Evolutionary conservation across 106 monocot species (phyloP), one percentile per base, ranked within the genome.

Genomic region (Cymbidium sinense): DNA sequence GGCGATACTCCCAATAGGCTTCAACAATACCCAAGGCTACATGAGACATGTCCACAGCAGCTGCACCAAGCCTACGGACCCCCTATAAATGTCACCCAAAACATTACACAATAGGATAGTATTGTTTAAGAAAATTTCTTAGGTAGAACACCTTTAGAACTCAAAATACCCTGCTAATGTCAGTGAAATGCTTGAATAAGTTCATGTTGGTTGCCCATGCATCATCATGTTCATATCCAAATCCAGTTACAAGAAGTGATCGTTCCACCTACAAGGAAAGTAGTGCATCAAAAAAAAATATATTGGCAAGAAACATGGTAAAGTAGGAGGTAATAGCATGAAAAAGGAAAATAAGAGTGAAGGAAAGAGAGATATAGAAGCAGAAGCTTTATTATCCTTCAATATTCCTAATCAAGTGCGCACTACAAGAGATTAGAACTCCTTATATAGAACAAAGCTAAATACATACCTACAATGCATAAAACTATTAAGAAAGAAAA

Each of bases 141-240:
- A 15, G 33, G 58, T 15, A 71, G 9, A 64, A 79, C 27, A 58
- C 2, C 7, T 51, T 10, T 51, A 35, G 35, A 64, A 43, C 11
- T 74, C 17, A 35, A 79, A 50, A 19, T 87, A 98, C 98, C 82
- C 99, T 90, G 90, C 99, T 99, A 70, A 90, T 78, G 69, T 95
- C 99, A 25, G 99, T 99, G 50, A 90, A 99, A 34, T 99, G 81
- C 75, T 91, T 99, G 92, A 99, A 99, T 79, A 99, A 78, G 30
- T 93, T 62, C 20, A 99, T 92, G 82, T 95, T 99, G 58, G 94
- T 95, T 75, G 82, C 47, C 99, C 99, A 99, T 20, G 95, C 87
- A 41, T 93, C 99, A 89, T 95, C 99, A 86, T 99, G 99, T 41
- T 99, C 99, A 79, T 99, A 99, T 85, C 99, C 99, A 82, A 99